These are phyloP conservation scores for Rehmannia glutinosa DNA, from an alignment of 257 asterid genomes.

Conservation along the genomic window DNA sequence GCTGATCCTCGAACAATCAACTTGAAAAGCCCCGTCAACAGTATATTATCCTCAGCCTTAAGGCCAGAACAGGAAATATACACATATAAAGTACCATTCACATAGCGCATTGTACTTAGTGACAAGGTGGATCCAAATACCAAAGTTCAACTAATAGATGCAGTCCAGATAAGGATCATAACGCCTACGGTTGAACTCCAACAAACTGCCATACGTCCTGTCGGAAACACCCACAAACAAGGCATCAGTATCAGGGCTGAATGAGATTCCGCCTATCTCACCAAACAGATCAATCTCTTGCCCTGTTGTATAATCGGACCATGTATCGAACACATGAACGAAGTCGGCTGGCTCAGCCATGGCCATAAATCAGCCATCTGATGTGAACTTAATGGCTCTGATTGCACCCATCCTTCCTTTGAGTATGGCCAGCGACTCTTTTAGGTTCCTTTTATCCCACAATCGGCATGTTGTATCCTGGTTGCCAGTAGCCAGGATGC, in stretches of 20 bases:
- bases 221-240: no score
- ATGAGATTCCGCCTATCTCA: slow-evolving; percentile 77
- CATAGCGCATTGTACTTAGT: neutral
- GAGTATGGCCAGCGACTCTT: slow-evolving; percentile 54
- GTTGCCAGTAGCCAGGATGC: slow-evolving; percentile 74
- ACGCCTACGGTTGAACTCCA: slow-evolving; percentile 37
- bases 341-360: slow-evolving; percentile 94
- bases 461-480: slow-evolving; percentile 84
- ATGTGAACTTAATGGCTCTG: no score
- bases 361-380: no score
- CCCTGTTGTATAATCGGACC: slow-evolving; percentile 34
- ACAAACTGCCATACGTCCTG: no score
- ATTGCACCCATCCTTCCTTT: no score
- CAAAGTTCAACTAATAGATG: slow-evolving; percentile 20
- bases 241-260: no score
- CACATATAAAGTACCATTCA: neutral
- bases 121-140: neutral
- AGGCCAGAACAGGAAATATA: neutral
- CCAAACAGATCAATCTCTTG: slow-evolving; percentile 88
- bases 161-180: slow-evolving; percentile 38
- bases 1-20: neutral
- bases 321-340: slow-evolving; percentile 56
- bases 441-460: slow-evolving; percentile 75
- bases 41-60: neutral
- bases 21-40: no score